These are phyloP conservation scores for Jamesozyma hellenica DNA, from an alignment of 805 yeast genomes.

Conservation along the genomic window DNA sequence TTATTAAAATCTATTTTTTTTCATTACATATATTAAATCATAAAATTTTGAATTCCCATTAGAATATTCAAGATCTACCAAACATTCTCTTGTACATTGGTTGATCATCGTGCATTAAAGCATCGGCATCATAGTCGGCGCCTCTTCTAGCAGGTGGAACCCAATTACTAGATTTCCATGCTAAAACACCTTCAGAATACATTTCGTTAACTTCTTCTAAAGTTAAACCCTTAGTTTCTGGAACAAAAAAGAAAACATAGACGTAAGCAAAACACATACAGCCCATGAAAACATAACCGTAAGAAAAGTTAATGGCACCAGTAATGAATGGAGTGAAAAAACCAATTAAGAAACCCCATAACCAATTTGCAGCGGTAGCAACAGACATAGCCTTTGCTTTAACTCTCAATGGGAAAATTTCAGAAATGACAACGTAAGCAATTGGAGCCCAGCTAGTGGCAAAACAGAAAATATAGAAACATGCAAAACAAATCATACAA, in stretches of 20 bases:
- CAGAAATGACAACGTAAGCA: slow-evolving; percentile 1
- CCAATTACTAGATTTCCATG: slow-evolving; percentile 31
- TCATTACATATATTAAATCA: too few relatives aligned
- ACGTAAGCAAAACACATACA: background rate
- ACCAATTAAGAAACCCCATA: slow-evolving; percentile 3
- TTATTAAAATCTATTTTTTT: too few relatives aligned
- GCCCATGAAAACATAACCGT: slow-evolving; percentile 2
- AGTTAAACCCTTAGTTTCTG: slow-evolving; percentile 29
- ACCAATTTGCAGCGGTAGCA: slow-evolving; percentile 1
- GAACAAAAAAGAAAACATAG: background rate
- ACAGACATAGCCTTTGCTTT: slow-evolving; percentile 1
- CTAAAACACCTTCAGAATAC: slow-evolving; percentile 30
- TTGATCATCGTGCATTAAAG: slow-evolving; percentile 1
- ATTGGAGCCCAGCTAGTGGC: slow-evolving; percentile 3
- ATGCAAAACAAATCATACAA: slow-evolving; percentile 1
- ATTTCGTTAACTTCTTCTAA: slow-evolving; percentile 70
- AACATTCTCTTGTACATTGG: slow-evolving; percentile 2
- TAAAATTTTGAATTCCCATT: too few relatives aligned
- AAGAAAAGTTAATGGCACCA: background rate
- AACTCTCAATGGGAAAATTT: slow-evolving; percentile 2
- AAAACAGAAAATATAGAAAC: slow-evolving; percentile 2
- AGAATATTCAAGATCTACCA: background rate
- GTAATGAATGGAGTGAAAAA: slow-evolving; percentile 2
- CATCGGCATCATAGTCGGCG: slow-evolving; percentile 1
- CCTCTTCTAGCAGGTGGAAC: slow-evolving; percentile 33